Evolutionary conservation across 75 land plant species (phyloP).

Genomic region (Cryptomeria japonica): DNA sequence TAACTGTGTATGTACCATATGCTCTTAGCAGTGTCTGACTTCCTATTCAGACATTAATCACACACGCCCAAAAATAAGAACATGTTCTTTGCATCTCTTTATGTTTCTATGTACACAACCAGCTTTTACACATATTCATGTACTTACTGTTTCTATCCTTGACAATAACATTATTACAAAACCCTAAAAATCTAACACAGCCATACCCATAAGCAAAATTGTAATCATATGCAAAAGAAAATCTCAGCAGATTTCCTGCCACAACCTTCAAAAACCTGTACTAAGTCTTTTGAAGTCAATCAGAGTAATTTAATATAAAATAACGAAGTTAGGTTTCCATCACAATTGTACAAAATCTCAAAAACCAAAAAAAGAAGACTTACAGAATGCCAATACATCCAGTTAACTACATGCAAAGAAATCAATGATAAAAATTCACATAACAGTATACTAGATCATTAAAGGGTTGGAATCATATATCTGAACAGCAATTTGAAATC

Average conservation of each 20-base stretch:
- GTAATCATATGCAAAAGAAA: background rate
- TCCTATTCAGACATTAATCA: background rate
- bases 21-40: background rate
- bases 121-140: background rate
- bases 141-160: background rate
- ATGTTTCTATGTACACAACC: background rate
- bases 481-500: background rate
- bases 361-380: background rate
- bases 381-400: background rate
- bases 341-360: background rate
- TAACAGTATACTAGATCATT: background rate
- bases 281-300: background rate
- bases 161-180: background rate
- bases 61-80: background rate
- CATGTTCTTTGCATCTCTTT: background rate
- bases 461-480: background rate
- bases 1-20: background rate
- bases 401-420: too few relatives aligned
- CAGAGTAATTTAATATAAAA: background rate
- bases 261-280: background rate
- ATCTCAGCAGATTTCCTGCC: background rate
- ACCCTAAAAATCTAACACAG: background rate
- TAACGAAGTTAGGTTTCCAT: background rate
- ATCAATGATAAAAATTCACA: background rate
- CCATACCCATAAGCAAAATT: background rate